phyloP scores from a whole-genome alignment of 78 protist species.

The Dictyostelium intermedium region DNA sequence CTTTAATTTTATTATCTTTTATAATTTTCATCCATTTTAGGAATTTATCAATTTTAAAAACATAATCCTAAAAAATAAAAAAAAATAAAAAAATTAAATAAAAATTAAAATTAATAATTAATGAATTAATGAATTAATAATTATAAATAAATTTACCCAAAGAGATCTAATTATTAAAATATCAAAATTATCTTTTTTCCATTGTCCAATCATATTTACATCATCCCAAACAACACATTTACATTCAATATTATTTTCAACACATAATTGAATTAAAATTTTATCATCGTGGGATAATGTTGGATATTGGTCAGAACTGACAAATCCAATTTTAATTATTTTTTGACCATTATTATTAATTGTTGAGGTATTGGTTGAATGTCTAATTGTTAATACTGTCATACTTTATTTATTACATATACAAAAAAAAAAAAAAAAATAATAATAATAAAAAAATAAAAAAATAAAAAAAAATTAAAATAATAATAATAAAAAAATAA shows the following conservation, averaged over 20 bases:
- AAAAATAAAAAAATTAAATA: not conserved
- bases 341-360: not conserved
- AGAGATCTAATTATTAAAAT: conserved; percentile 38
- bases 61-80: conserved; percentile 43
- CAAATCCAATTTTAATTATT: conserved; percentile 27
- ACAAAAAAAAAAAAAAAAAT: not conserved
- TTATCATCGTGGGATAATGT: conserved; percentile 36
- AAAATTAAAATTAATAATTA: too few relatives aligned
- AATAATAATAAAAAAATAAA: not conserved
- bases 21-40: conserved; percentile 46
- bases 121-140: too few relatives aligned
- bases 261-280: not conserved
- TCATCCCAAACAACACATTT: conserved; percentile 42
- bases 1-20: not conserved
- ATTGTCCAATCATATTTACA: conserved; percentile 3
- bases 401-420: not conserved
- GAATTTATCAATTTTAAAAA: conserved; percentile 48
- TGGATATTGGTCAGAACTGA: conserved; percentile 22
- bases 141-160: conserved; percentile 74
- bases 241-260: not conserved
- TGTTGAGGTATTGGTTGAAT: not conserved
- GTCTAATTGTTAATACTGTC: not conserved
- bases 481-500: not conserved
- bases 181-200: conserved; percentile 21
- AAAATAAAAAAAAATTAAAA: not conserved